Evolutionary conservation across 345 rosid genomes (phyloP).

Genomic region (Salix brachista): DNA sequence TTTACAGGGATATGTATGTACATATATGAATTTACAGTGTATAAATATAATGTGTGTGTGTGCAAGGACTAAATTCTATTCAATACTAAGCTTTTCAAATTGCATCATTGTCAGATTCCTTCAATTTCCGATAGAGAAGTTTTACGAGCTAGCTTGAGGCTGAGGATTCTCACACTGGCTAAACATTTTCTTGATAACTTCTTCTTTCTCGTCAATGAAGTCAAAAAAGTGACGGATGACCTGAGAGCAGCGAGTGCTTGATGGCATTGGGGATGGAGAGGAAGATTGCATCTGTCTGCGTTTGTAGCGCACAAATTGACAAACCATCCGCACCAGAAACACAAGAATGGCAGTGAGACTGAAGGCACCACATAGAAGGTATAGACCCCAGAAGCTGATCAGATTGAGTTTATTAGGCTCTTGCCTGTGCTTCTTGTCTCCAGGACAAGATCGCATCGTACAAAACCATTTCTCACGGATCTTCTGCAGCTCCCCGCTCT

Average conservation of each 20-base stretch:
- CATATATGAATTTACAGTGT: no score
- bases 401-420: slow-evolving; percentile 58
- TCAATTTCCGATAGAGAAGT: neutral
- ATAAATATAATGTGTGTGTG: no score
- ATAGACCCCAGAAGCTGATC: slow-evolving; percentile 79
- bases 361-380: slow-evolving; percentile 48
- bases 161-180: slow-evolving; percentile 34
- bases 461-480: slow-evolving; percentile 67
- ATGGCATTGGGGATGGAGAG: slow-evolving; percentile 19
- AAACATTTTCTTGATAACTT: slow-evolving; percentile 63
- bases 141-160: slow-evolving; percentile 24
- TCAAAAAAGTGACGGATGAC: slow-evolving; percentile 48
- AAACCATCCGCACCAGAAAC: slow-evolving; percentile 44
- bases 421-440: slow-evolving; percentile 14
- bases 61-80: neutral
- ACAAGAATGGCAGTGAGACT: slow-evolving; percentile 43
- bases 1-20: neutral
- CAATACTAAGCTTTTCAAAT: neutral
- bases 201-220: slow-evolving; percentile 83
- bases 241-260: slow-evolving; percentile 29
- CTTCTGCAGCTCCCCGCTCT: slow-evolving; percentile 58
- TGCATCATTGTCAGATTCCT: neutral
- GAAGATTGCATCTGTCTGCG: slow-evolving; percentile 29
- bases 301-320: slow-evolving; percentile 54
- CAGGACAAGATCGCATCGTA: slow-evolving; percentile 39